Percentiles rank a stretch among this genome's conserved stretches.
phyloP scores from a whole-genome alignment of 1,284 basidiomycete species.

The Marasmius fiardii region DNA sequence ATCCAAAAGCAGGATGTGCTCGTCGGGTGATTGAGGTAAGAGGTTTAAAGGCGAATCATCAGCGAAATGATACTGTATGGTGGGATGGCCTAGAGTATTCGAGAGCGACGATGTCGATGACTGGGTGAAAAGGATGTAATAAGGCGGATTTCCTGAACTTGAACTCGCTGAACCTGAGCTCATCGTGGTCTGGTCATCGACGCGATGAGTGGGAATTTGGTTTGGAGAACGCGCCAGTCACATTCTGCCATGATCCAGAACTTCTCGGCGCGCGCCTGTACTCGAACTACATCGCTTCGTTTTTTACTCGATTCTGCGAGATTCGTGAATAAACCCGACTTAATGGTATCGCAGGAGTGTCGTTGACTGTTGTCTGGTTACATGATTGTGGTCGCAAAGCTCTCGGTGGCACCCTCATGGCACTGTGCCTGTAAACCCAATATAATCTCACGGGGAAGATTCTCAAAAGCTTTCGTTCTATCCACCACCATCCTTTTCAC shows the following conservation, averaged over 20 bases:
- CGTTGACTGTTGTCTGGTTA: not conserved
- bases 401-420: not conserved
- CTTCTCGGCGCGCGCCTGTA: too few species aligned
- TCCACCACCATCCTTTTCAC: not conserved
- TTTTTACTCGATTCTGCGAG: too few species aligned
- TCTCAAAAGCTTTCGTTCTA: conserved; percentile 1
- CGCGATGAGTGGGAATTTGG: too few species aligned
- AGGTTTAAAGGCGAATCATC: conserved; percentile 67
- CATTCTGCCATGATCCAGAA: too few species aligned
- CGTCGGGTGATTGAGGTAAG: conserved; percentile 52
- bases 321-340: not conserved
- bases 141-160: conserved; percentile 31
- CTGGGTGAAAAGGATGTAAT: conserved; percentile 62
- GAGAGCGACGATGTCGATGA: conserved; percentile 33
- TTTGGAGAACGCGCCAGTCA: too few species aligned
- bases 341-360: not conserved
- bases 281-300: too few species aligned
- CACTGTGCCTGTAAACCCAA: not conserved
- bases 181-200: not conserved
- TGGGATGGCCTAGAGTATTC: conserved; percentile 61
- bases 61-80: conserved; percentile 77
- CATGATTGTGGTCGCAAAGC: conserved; percentile 5
- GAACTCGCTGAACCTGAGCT: not conserved
- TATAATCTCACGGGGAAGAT: not conserved
- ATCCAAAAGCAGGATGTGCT: conserved; percentile 71